These are phyloP conservation scores for Sorghum bicolor DNA, from an alignment of 176 grass and related monocot species.

Conservation along the genomic window DNA sequence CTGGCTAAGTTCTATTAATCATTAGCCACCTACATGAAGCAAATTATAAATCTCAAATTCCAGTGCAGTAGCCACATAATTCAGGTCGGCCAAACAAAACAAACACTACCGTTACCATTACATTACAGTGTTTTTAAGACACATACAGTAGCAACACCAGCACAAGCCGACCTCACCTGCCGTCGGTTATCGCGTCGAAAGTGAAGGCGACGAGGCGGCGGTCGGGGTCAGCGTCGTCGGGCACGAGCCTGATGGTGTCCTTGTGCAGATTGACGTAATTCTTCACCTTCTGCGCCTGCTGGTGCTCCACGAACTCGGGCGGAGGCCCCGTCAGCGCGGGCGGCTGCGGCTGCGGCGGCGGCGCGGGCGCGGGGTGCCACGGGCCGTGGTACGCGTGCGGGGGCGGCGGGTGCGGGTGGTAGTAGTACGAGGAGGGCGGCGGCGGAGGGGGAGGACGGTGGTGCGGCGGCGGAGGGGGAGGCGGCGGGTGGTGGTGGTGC, in stretches of 20 bases:
- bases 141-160: background rate
- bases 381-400: constrained; percentile 36
- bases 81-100: constrained; percentile 6
- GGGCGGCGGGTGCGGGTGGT: constrained; percentile 30
- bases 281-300: constrained; percentile 82
- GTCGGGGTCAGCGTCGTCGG: constrained; percentile 50
- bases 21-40: background rate
- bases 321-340: constrained; percentile 34
- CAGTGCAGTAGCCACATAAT: background rate
- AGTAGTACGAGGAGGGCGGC: constrained; percentile 29
- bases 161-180: constrained; percentile 42
- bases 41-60: background rate
- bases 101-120: background rate
- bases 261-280: constrained; percentile 92
- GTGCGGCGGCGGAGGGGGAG: background rate
- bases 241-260: constrained; percentile 74
- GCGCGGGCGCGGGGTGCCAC: constrained; percentile 29
- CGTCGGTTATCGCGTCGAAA: constrained; percentile 73
- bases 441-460: constrained; percentile 12
- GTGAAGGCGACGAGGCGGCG: constrained; percentile 75
- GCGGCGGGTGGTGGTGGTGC: background rate
- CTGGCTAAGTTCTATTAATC: background rate
- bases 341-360: constrained; percentile 24
- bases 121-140: background rate
- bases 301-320: constrained; percentile 66